These are phyloP conservation scores for Phytomonas serpens DNA, from an alignment of 208 protist species.

Conservation along the genomic window DNA sequence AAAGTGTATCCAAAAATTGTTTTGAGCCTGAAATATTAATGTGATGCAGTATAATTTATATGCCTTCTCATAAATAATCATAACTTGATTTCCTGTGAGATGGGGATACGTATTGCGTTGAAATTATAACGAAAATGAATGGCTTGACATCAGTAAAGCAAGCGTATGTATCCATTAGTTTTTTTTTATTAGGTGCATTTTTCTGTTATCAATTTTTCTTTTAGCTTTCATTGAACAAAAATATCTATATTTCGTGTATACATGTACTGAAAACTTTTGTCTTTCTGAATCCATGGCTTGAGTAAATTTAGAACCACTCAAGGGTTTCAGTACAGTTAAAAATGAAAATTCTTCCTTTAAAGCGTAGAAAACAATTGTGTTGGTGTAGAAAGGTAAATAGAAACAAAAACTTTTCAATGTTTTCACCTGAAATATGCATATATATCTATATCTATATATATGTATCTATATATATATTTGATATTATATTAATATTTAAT, in stretches of 20 bases:
- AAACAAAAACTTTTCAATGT: background rate
- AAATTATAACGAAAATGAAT: background rate
- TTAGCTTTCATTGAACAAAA: background rate
- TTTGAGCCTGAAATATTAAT: constrained; percentile 89
- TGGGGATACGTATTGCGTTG: constrained; percentile 2
- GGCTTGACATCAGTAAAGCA: background rate
- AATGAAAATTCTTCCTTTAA: too few species aligned
- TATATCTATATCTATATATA: background rate
- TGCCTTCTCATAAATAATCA: background rate
- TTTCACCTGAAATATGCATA: background rate
- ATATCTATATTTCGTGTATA: background rate
- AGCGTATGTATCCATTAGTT: background rate
- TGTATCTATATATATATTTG: too few species aligned
- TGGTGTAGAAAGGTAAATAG: constrained; percentile 9
- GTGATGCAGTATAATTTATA: constrained; percentile 32
- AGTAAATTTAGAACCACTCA: background rate
- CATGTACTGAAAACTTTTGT: background rate
- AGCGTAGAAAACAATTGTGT: too few species aligned
- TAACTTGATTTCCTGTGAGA: background rate
- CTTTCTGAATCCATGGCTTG: background rate
- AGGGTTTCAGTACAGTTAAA: too few species aligned
- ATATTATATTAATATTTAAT: too few species aligned
- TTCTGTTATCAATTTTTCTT: background rate
- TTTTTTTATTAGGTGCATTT: background rate
- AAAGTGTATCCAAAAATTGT: constrained; percentile 83